These are phyloP conservation scores for Penicillium olsonii DNA, from an alignment of 2,329 filamentous ascomycete species.

Conservation along the genomic window DNA sequence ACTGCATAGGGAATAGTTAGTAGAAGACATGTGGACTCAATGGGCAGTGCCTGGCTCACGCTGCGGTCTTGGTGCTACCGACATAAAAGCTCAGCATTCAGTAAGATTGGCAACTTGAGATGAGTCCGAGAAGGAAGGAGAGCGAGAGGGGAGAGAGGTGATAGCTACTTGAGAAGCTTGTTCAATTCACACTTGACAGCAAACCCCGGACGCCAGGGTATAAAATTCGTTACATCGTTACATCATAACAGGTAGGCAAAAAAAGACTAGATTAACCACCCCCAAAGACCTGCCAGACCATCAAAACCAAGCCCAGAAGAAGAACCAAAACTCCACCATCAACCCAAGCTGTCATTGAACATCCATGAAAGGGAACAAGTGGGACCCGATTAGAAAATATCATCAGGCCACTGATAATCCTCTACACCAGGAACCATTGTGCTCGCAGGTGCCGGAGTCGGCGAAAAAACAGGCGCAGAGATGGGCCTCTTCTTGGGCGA, in stretches of 20 bases:
- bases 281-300: neutral
- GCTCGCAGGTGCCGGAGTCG: constrained; percentile 8
- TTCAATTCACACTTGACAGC: neutral
- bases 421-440: constrained; percentile 15
- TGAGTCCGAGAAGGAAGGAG: too few species aligned
- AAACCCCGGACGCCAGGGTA: constrained; percentile 17
- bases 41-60: too few species aligned
- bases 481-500: constrained; percentile 25
- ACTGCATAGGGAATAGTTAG: constrained; percentile 27
- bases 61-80: too few species aligned
- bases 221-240: constrained; percentile 25
- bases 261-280: neutral
- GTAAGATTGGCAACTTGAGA: too few species aligned
- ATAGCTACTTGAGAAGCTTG: neutral
- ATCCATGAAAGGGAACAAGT: neutral
- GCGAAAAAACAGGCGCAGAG: constrained; percentile 7
- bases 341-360: neutral
- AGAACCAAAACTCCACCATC: neutral
- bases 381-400: constrained; percentile 39
- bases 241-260: constrained; percentile 10
- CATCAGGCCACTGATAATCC: constrained; percentile 47
- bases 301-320: neutral
- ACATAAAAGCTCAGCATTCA: too few species aligned
- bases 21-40: too few species aligned
- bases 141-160: too few species aligned